Evolutionary conservation across 2,329 filamentous ascomycete genomes (phyloP).

Genomic region (Chaetomiaceae sp.): DNA sequence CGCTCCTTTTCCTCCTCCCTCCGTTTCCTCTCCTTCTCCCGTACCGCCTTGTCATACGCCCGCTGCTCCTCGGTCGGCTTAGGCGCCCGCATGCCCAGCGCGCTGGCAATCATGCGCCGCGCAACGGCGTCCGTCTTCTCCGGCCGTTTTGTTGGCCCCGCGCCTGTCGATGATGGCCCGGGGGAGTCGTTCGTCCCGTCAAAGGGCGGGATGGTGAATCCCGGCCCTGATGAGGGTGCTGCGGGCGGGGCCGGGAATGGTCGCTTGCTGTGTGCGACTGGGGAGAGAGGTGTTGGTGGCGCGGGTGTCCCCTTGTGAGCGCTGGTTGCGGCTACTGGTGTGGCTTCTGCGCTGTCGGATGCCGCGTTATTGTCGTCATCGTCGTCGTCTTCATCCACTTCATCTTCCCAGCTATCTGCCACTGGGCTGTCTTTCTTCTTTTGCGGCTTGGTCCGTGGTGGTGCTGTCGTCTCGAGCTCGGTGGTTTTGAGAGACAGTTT

Average conservation of each 20-base stretch:
- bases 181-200: constrained; percentile 11
- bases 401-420: constrained; percentile 30
- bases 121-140: constrained; percentile 95
- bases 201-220: constrained; percentile 14
- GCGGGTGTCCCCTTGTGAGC: constrained; percentile 35
- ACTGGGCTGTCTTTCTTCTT: constrained; percentile 23
- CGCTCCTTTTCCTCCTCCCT: constrained; percentile 67
- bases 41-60: constrained; percentile 76
- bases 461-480: constrained; percentile 10
- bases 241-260: constrained; percentile 25
- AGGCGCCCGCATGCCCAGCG: constrained; percentile 74
- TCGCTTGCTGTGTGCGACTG: constrained; percentile 34
- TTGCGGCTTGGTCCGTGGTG: constrained; percentile 9
- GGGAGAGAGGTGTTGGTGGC: constrained; percentile 63
- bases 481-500: constrained; percentile 26
- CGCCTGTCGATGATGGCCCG: background rate
- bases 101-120: constrained; percentile 81
- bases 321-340: constrained; percentile 5
- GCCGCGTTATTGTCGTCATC: too few species aligned
- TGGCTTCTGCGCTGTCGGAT: constrained; percentile 6
- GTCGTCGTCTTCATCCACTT: constrained; percentile 16
- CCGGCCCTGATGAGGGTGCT: constrained; percentile 6
- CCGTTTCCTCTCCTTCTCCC: constrained; percentile 78
- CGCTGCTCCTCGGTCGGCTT: constrained; percentile 83
- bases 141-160: constrained; percentile 45